These are phyloP conservation scores for Hydrangea macrophylla DNA, from an alignment of 148 eudicot species.

Conservation along the genomic window DNA sequence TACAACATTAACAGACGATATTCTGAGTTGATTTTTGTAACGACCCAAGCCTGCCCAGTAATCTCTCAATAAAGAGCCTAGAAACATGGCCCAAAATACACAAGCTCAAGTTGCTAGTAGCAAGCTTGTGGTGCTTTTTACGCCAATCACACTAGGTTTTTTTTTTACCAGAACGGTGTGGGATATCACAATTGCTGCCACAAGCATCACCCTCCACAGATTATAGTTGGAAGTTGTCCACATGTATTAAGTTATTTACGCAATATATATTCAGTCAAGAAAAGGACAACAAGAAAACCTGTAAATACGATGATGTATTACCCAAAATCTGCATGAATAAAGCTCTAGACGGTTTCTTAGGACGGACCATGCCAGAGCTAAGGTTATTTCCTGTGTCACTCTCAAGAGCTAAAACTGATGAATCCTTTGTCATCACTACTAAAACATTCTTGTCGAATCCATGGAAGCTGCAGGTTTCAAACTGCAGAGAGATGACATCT, in stretches of 20 bases:
- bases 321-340: slow-evolving; percentile 78
- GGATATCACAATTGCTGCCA: no score
- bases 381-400: slow-evolving; percentile 68
- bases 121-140: no score
- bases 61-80: no score
- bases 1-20: background rate
- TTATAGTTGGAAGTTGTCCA: background rate
- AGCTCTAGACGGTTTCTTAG: slow-evolving; percentile 81
- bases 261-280: background rate
- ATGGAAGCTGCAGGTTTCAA: slow-evolving; percentile 59
- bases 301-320: slow-evolving; percentile 23
- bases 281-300: background rate
- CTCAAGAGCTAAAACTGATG: slow-evolving; percentile 73
- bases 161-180: no score
- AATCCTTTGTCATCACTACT: slow-evolving; percentile 74
- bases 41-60: no score
- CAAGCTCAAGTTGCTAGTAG: no score
- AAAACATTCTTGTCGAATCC: slow-evolving; percentile 81
- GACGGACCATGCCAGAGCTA: slow-evolving; percentile 55
- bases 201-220: background rate
- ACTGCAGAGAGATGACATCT: slow-evolving; percentile 71
- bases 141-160: no score
- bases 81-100: no score
- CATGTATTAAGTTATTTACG: background rate
- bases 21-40: background rate